phyloP scores from a whole-genome alignment of 305 asterid genomes.

The Nicotiana rustica region DNA sequence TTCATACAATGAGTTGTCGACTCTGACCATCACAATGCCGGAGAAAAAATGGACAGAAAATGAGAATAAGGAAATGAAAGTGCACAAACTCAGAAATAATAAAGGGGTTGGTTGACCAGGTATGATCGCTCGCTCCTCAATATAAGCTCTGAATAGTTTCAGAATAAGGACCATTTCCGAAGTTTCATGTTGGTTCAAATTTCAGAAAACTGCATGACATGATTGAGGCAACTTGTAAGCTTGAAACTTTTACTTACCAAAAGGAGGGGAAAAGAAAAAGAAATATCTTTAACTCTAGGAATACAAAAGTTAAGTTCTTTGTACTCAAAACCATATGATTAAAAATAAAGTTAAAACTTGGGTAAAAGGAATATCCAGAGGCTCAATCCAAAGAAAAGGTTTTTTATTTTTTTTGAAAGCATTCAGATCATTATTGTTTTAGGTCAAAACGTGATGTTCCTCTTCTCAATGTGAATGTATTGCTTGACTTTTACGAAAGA shows the following conservation, averaged over 20 bases:
- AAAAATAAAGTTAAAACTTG: neutral
- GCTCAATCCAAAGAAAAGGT: conserved; percentile 19
- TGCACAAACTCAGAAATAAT: neutral
- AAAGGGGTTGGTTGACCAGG: neutral
- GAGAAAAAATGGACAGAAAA: neutral
- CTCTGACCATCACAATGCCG: neutral
- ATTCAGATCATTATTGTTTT: conserved; percentile 19
- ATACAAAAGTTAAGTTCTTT: conserved; percentile 18
- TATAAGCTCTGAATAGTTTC: neutral
- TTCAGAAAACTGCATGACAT: conserved; percentile 7
- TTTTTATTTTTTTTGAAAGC: neutral
- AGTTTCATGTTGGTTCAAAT: conserved; percentile 8
- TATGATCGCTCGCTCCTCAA: neutral
- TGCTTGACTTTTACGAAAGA: neutral
- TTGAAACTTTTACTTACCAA: neutral
- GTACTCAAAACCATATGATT: neutral
- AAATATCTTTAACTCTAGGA: neutral
- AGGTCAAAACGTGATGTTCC: conserved; percentile 22
- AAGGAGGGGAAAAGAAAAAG: neutral
- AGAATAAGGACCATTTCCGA: neutral
- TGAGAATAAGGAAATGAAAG: neutral
- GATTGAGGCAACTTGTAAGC: conserved; percentile 19
- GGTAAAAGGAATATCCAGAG: conserved; percentile 12
- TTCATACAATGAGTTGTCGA: neutral
- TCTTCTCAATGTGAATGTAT: neutral